Conservation (phyloP, 176 grass and related monocot genomes). For the Hordeum marinum region DNA sequence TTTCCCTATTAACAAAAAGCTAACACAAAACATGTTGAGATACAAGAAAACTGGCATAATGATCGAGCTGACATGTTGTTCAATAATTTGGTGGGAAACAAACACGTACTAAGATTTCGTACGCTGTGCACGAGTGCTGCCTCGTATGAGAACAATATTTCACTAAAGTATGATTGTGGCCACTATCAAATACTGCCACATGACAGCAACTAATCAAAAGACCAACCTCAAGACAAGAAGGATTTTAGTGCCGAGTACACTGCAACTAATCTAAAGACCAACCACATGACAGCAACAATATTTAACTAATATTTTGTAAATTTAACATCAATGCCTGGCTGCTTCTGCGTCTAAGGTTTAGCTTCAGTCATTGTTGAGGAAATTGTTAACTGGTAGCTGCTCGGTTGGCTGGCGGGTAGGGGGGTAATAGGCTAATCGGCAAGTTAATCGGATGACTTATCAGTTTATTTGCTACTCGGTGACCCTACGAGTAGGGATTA, state of each 20-base stretch:
- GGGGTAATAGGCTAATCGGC: too few relatives aligned
- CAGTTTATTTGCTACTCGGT: too few relatives aligned
- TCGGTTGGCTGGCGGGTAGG: too few relatives aligned
- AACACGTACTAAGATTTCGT: conserved; percentile 3
- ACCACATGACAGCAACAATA: neutral
- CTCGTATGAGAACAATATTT: neutral
- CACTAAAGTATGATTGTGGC: neutral
- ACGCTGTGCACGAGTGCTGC: neutral
- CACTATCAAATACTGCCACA: neutral
- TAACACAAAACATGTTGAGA: neutral
- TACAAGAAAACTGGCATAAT: neutral
- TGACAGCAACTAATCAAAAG: neutral
- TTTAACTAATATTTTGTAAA: neutral
- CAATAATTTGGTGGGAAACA: neutral
- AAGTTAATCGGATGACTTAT: too few relatives aligned
- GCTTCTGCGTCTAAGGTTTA: neutral
- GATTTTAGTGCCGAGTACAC: too few relatives aligned
- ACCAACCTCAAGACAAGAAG: too few relatives aligned
- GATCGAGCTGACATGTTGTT: neutral
- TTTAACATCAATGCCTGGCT: neutral
- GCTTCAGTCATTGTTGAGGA: neutral
- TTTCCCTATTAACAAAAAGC: neutral
- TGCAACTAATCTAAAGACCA: too few relatives aligned
- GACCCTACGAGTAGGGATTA: too few relatives aligned
- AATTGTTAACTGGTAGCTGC: too few relatives aligned